Conservation (phyloP, 306 rosid species). For the Gleditsia sinensis region DNA sequence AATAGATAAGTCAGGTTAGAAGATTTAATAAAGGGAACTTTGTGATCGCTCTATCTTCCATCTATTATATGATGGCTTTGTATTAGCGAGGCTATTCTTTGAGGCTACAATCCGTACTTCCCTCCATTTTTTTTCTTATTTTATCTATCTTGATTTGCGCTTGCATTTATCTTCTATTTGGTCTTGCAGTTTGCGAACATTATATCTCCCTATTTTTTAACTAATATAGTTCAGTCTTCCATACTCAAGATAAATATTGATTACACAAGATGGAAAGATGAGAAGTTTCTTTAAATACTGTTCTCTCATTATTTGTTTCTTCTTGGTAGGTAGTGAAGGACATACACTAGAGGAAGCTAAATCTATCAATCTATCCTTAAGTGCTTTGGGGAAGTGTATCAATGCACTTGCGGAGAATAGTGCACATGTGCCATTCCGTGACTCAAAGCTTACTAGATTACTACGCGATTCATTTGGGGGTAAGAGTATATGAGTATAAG, state of each 20-base stretch:
- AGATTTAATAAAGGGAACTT: conserved; percentile 18
- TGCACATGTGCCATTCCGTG: conserved; percentile 93
- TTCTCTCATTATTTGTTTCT: conserved; percentile 34
- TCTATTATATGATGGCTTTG: conserved; percentile 21
- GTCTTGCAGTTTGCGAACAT: background rate
- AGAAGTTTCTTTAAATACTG: conserved; percentile 17
- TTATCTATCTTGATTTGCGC: conserved; percentile 17
- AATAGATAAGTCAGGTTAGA: conserved; percentile 90
- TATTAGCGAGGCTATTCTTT: conserved; percentile 23
- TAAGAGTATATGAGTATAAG: conserved; percentile 39
- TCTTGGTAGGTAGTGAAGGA: conserved; percentile 94
- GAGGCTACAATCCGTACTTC: conserved; percentile 20
- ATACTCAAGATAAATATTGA: conserved; percentile 9
- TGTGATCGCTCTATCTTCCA: conserved; percentile 19
- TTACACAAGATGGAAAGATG: conserved; percentile 17
- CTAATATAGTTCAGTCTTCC: conserved; percentile 26
- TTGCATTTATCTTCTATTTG: conserved; percentile 11
- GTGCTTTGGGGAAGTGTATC: conserved; percentile 96
- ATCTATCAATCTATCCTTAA: conserved; percentile 92
- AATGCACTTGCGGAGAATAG: conserved; percentile 96
- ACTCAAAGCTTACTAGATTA: conserved; percentile 97
- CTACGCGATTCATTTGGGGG: conserved; percentile 98
- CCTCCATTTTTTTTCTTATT: background rate
- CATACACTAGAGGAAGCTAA: conserved; percentile 98
- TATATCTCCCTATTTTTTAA: conserved; percentile 10